Evolutionary conservation across 176 grass and related monocot genomes (phyloP).

Genomic region (Stipa capillata): DNA sequence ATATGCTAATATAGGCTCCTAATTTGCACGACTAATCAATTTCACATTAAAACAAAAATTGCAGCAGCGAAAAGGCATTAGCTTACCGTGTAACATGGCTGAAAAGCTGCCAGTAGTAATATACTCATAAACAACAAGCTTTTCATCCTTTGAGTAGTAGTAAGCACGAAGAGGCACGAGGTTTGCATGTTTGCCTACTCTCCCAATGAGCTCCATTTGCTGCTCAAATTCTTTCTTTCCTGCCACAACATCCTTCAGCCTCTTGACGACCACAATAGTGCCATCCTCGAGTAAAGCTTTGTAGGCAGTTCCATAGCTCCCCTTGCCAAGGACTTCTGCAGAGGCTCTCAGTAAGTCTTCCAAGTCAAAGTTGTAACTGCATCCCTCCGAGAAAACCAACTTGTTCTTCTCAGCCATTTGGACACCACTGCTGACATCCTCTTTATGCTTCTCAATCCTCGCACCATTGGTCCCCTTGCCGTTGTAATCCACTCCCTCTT

Average conservation of each 20-base stretch:
- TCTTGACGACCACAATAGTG: slow-evolving; percentile 82
- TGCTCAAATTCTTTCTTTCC: slow-evolving; percentile 98
- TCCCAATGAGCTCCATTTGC: slow-evolving; percentile 90
- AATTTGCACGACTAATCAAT: not conserved
- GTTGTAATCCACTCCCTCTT: slow-evolving; percentile 27
- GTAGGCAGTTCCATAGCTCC: slow-evolving; percentile 91
- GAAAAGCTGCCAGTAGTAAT: slow-evolving; percentile 63
- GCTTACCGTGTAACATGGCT: slow-evolving; percentile 77
- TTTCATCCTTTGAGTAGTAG: slow-evolving; percentile 99
- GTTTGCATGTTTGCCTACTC: slow-evolving; percentile 61
- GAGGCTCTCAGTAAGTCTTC: slow-evolving; percentile 93
- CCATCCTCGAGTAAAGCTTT: slow-evolving; percentile 87
- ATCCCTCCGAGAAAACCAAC: slow-evolving; percentile 88
- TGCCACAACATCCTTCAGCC: slow-evolving; percentile 79
- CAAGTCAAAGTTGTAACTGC: slow-evolving; percentile 88
- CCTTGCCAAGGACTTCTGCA: slow-evolving; percentile 93
- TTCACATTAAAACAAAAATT: not conserved
- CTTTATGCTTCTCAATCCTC: slow-evolving; percentile 63
- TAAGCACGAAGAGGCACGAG: slow-evolving; percentile 73
- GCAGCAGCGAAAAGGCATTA: not conserved
- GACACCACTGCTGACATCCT: slow-evolving; percentile 69
- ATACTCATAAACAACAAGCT: slow-evolving; percentile 93
- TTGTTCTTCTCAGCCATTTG: slow-evolving; percentile 91
- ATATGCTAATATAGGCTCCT: not conserved
- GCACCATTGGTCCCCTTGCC: slow-evolving; percentile 20